Conservation (phyloP, 371 early-diverging fungal species). For the Mortierella polycephala region DNA sequence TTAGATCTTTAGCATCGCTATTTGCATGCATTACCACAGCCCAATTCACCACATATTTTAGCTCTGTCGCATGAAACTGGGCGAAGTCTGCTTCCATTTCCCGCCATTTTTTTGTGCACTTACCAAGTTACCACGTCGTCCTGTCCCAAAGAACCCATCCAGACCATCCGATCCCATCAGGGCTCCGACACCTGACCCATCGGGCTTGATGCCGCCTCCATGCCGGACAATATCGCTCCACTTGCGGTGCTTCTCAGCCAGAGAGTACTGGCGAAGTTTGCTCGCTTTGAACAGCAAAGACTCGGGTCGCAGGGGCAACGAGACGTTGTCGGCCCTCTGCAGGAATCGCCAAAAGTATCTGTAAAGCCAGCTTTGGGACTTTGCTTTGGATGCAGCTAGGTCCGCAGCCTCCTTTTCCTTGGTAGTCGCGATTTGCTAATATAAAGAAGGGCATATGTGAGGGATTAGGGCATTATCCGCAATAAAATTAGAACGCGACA, state of each 20-base stretch:
- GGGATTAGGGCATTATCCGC: neutral
- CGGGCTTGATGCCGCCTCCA: slow-evolving; percentile 46
- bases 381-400: slow-evolving; percentile 4
- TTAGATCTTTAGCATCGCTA: too few species aligned
- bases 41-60: neutral
- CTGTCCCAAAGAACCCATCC: slow-evolving; percentile 51
- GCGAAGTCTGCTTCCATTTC: too few species aligned
- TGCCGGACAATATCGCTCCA: slow-evolving; percentile 56
- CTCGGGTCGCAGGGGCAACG: slow-evolving; percentile 44
- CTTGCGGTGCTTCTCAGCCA: slow-evolving; percentile 43
- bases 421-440: slow-evolving; percentile 26
- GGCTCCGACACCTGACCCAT: slow-evolving; percentile 44
- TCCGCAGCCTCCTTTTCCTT: slow-evolving; percentile 30
- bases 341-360: slow-evolving; percentile 18
- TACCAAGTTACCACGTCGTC: slow-evolving; percentile 46
- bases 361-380: slow-evolving; percentile 6
- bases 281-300: slow-evolving; percentile 48
- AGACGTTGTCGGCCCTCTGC: slow-evolving; percentile 31
- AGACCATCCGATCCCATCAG: slow-evolving; percentile 38
- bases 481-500: slow-evolving; percentile 9
- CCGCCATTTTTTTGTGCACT: neutral
- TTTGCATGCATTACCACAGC: slow-evolving; percentile 8
- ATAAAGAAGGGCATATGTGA: neutral
- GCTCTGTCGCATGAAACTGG: too few species aligned
- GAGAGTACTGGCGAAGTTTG: slow-evolving; percentile 40